Conservation (phyloP, 495 filamentous ascomycete genomes). For the Hypoxylon trugodes region DNA sequence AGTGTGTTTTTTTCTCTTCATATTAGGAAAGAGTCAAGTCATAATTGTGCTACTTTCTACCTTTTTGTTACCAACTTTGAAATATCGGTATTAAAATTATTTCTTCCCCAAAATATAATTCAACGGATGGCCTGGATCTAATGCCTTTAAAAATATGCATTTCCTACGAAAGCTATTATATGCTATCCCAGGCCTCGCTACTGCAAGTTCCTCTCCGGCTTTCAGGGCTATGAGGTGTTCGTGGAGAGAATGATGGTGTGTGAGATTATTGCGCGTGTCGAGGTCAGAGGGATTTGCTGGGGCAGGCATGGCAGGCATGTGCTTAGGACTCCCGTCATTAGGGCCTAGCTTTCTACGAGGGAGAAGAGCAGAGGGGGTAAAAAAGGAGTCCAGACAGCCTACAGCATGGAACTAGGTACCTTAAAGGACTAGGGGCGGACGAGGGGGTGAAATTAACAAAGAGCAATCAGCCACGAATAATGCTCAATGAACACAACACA, state of each 20-base stretch:
- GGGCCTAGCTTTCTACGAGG: conserved; percentile 11
- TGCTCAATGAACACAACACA: conserved; percentile 33
- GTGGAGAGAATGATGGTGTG: conserved; percentile 25
- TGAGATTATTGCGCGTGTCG: conserved; percentile 40
- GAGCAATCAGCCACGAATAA: conserved; percentile 32
- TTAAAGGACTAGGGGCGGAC: not conserved
- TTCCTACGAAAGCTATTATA: no score
- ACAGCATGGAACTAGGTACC: not conserved
- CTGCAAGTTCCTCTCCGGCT: no score
- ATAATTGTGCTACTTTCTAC: conserved; percentile 1
- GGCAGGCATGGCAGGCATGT: conserved; percentile 38
- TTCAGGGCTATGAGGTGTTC: conserved; percentile 24
- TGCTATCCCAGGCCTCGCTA: no score
- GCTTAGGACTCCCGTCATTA: conserved; percentile 32
- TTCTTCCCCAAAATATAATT: no score
- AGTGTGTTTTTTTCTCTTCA: no score
- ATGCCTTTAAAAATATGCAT: no score
- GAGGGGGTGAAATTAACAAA: conserved; percentile 22
- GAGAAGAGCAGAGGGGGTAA: conserved; percentile 1
- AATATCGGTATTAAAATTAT: conserved; percentile 11
- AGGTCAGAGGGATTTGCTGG: conserved; percentile 32
- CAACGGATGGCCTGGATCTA: conserved; percentile 32
- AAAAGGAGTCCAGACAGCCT: conserved; percentile 9
- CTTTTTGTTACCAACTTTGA: not conserved
- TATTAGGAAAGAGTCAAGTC: conserved; percentile 20